Evolutionary conservation across 192 early-diverging fungal species (phyloP), one percentile per base, ranked within the genome.

Genomic region (Coemansia sp.): DNA sequence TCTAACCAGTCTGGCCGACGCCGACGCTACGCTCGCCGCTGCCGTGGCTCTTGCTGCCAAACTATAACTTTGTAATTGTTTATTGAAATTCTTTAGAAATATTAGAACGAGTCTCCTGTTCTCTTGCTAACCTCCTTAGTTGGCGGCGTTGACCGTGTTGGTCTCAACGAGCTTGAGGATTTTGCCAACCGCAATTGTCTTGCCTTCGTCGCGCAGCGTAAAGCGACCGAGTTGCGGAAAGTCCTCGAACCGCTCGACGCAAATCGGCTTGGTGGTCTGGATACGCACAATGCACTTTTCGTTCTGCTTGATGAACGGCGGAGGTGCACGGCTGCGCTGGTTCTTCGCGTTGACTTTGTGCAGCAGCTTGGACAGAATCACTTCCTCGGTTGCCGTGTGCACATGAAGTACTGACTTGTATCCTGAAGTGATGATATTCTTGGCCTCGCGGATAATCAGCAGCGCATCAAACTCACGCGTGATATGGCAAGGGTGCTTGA

Each of bases 161-260:
- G 53, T 55, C 6, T 65, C 60, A 2, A 65, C 56, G 21, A 98
- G 76, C 85, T 93, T 94, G 53, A 89, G 88, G 50, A 99, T 83
- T 78, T 94, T 94, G 63, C 97, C 97, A 59, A 99, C 91, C 32
- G 96, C 97, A 72, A 86, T 79, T 12, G 81, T 83, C 65, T 84
- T 86, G 64, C 93, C 94, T 85, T 99, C 95, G 69, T 97, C 95
- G 66, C 97, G 90, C 24, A 99, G 84, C n/a, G 96, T 99, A 81
- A 99, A 98, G 52, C 97, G 88, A 41, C 97, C 97, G 9, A 99
- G 77, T 69, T 96, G 94, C 45, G 92, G 89, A 59, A 91, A 89
- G 22, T 93, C 90, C 15, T 83, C 82, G 79, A 89, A 98, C 24
- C 87, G 83, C 72, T 99, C 97, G 9, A 96, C 76, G 65, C 94